Evolutionary conservation across 208 protist species (phyloP).

Genomic region (Crithidia sp.): DNA sequence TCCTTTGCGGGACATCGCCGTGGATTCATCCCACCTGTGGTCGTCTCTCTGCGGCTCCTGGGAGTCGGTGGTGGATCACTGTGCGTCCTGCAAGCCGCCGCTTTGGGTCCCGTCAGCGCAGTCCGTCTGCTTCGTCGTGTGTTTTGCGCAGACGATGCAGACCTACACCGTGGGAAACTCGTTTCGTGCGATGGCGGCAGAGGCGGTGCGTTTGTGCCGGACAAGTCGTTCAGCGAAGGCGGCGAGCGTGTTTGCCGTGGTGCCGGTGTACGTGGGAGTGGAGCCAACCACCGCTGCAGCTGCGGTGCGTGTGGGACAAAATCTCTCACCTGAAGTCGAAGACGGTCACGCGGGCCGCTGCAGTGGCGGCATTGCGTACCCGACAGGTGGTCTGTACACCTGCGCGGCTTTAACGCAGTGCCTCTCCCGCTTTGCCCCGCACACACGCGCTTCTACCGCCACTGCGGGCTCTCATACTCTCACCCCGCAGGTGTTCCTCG

Average conservation of each 20-base stretch:
- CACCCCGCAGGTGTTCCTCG: conserved; percentile 47
- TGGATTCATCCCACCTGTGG: conserved; percentile 40
- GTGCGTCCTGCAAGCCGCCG: background rate
- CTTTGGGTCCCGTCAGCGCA: background rate
- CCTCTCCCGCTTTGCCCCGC: conserved; percentile 11
- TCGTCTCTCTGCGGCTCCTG: conserved; percentile 8
- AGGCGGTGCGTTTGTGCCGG: conserved; percentile 2
- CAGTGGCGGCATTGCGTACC: conserved; percentile 40
- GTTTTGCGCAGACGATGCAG: conserved; percentile 58
- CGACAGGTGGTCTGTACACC: conserved; percentile 73
- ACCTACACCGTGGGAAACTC: conserved; percentile 34
- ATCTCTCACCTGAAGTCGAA: conserved; percentile 37
- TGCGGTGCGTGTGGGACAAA: background rate
- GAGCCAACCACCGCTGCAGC: conserved; percentile 12
- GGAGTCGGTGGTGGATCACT: conserved; percentile 8
- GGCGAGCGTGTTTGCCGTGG: conserved; percentile 41
- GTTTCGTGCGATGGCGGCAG: conserved; percentile 26
- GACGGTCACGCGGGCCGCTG: background rate
- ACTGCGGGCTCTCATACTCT: background rate
- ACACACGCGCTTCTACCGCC: background rate
- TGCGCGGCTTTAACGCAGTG: conserved; percentile 29
- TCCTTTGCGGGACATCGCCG: conserved; percentile 22
- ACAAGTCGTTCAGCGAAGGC: background rate
- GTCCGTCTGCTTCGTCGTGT: conserved; percentile 45
- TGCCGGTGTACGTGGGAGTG: conserved; percentile 58